phyloP scores from a whole-genome alignment of 768 basidiomycete genomes.

The Auricularia sp. region DNA sequence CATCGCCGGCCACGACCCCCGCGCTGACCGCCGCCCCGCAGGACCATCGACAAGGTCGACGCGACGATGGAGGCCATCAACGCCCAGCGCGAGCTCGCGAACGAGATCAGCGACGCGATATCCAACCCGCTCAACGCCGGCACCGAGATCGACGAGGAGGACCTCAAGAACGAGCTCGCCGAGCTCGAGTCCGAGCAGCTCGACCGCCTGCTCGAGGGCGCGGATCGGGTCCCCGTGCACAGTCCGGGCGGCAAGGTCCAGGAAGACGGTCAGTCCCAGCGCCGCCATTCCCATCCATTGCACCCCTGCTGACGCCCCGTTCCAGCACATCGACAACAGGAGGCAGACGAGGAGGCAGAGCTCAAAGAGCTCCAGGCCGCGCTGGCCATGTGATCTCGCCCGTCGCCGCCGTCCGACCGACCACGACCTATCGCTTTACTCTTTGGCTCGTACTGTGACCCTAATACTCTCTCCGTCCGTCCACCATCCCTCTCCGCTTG shows the following conservation, averaged over 20 bases:
- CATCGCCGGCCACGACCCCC: too few species aligned
- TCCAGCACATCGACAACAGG: conserved; percentile 38
- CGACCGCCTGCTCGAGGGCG: conserved; percentile 72
- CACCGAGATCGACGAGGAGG: conserved; percentile 67
- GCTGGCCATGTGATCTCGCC: conserved; percentile 56
- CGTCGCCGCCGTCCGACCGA: too few species aligned
- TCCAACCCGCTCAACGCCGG: conserved; percentile 55
- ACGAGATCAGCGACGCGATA: conserved; percentile 85
- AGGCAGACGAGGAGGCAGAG: conserved; percentile 88
- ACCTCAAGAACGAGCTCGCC: conserved; percentile 67
- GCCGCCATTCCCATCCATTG: background rate
- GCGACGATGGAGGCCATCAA: conserved; percentile 75
- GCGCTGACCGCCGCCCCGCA: conserved; percentile 19
- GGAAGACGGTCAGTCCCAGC: conserved; percentile 34
- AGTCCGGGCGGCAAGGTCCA: conserved; percentile 49
- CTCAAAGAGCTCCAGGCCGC: conserved; percentile 82
- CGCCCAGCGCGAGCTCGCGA: conserved; percentile 85
- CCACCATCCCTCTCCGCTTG: too few species aligned
- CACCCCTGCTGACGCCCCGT: conserved; percentile 13
- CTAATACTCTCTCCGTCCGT: too few species aligned
- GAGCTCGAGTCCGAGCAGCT: conserved; percentile 84
- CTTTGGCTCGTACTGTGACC: too few species aligned
- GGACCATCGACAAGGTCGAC: conserved; percentile 83
- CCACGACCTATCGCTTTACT: too few species aligned
- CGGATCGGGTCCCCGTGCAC: conserved; percentile 84